A percentile compares a stretch with the other conserved stretches of the same genome.
Conservation (phyloP, 192 early-diverging fungal genomes). For the Helicostylum pulchrum region DNA sequence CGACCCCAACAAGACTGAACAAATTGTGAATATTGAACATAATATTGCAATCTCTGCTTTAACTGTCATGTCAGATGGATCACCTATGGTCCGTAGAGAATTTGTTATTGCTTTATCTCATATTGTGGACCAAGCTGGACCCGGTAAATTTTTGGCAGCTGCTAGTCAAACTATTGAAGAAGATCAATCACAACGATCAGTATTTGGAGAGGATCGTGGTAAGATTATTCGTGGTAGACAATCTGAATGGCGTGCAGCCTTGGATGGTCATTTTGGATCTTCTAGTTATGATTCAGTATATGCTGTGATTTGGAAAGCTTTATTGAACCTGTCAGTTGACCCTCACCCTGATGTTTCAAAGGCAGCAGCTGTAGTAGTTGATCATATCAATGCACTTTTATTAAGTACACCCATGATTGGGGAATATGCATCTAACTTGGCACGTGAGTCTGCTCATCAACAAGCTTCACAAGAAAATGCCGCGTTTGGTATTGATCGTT, state of each 20-base stretch:
- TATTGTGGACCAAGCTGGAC: slow-evolving; percentile 65
- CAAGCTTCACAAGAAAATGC: not conserved
- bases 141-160: slow-evolving; percentile 59
- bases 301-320: slow-evolving; percentile 73
- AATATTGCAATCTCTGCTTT: slow-evolving; percentile 68
- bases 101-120: slow-evolving; percentile 74
- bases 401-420: slow-evolving; percentile 31
- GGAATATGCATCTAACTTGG: slow-evolving; percentile 28
- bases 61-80: slow-evolving; percentile 72
- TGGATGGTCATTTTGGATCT: slow-evolving; percentile 31
- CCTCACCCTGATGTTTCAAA: slow-evolving; percentile 74
- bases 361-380: slow-evolving; percentile 69
- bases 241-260: slow-evolving; percentile 16
- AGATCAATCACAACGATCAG: slow-evolving; percentile 28
- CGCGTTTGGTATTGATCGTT: slow-evolving; percentile 13
- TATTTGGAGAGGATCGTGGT: slow-evolving; percentile 21
- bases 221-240: slow-evolving; percentile 19
- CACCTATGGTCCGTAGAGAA: slow-evolving; percentile 88
- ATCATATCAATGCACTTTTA: slow-evolving; percentile 56
- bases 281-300: slow-evolving; percentile 53
- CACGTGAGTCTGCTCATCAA: slow-evolving; percentile 13
- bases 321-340: slow-evolving; percentile 80
- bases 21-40: slow-evolving; percentile 68
- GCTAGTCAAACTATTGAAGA: slow-evolving; percentile 52
- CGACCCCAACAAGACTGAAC: slow-evolving; percentile 63